These are phyloP conservation scores for Cyanidium caldarium DNA, from an alignment of 23 red algal genomes.

Conservation along the genomic window DNA sequence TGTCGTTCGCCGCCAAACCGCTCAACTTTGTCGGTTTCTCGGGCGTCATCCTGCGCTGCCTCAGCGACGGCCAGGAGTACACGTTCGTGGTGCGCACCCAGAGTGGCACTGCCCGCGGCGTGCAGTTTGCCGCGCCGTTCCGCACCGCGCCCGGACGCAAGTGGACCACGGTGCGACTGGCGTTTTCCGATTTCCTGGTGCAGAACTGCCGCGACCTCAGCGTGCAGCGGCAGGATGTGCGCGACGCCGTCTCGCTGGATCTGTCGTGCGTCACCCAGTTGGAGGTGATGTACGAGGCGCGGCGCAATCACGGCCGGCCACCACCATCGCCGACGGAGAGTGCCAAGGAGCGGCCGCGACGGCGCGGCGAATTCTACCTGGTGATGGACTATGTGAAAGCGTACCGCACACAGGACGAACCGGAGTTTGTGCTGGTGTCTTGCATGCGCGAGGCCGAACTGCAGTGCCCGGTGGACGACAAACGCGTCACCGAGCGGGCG, in stretches of 20 bases:
- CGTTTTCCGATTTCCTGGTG: constrained; percentile 48
- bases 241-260: constrained; percentile 24
- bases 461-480: constrained; percentile 3
- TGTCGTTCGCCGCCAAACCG: constrained; percentile 11
- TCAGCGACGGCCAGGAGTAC: constrained; percentile 84
- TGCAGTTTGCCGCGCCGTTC: constrained; percentile 69
- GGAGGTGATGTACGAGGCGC: constrained; percentile 53
- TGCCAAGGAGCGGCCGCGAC: no score
- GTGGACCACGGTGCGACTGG: constrained; percentile 70
- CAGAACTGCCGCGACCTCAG: constrained; percentile 5
- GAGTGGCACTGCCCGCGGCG: constrained; percentile 13
- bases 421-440: constrained; percentile 91
- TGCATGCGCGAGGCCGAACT: not conserved
- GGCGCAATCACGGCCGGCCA: constrained; percentile 20
- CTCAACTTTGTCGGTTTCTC: constrained; percentile 64
- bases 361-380: constrained; percentile 61
- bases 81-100: constrained; percentile 37
- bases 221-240: not conserved
- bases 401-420: constrained; percentile 92
- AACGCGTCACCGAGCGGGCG: constrained; percentile 54
- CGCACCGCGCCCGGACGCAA: constrained; percentile 37
- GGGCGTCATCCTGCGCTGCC: constrained; percentile 60
- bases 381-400: constrained; percentile 88
- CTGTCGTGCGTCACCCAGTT: constrained; percentile 50
- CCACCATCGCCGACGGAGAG: no score